phyloP scores from a whole-genome alignment of 2,329 filamentous ascomycete species.

The Bipolaris sorokiniana region DNA sequence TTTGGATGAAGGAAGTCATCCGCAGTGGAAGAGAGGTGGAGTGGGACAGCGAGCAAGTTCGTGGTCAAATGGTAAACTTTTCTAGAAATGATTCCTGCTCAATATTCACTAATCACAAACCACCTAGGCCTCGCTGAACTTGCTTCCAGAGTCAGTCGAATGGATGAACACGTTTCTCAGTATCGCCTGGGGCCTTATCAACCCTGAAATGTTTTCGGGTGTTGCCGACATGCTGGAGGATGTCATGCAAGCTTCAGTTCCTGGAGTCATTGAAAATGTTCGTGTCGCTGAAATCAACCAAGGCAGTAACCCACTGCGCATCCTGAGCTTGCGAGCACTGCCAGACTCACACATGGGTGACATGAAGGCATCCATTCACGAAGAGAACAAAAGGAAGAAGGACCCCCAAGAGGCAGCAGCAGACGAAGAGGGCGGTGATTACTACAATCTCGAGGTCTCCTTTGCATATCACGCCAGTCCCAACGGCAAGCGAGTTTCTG shows the following conservation, averaged over 20 bases:
- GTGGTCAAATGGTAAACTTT: slow-evolving; percentile 72
- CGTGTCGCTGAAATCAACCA: slow-evolving; percentile 95
- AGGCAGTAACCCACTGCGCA: slow-evolving; percentile 86
- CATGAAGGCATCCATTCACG: slow-evolving; percentile 79
- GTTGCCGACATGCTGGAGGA: slow-evolving; percentile 94
- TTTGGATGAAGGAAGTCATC: slow-evolving; percentile 90
- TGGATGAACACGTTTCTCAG: slow-evolving; percentile 93
- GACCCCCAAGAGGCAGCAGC: slow-evolving; percentile 87
- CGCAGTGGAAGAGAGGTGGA: slow-evolving; percentile 81
- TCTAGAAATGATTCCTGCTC: not conserved
- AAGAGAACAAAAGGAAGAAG: slow-evolving; percentile 78
- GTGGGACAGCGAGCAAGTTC: slow-evolving; percentile 84
- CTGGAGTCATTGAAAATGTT: slow-evolving; percentile 89
- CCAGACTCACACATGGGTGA: slow-evolving; percentile 82
- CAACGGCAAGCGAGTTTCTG: slow-evolving; percentile 70
- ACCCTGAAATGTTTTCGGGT: slow-evolving; percentile 92
- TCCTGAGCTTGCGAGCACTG: slow-evolving; percentile 84
- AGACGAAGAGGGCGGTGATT: slow-evolving; percentile 87
- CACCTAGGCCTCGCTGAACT: slow-evolving; percentile 73
- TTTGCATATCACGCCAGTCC: slow-evolving; percentile 91
- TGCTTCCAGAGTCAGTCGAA: slow-evolving; percentile 87
- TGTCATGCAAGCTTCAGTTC: slow-evolving; percentile 95
- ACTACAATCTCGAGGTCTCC: slow-evolving; percentile 89
- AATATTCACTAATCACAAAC: slow-evolving; percentile 5
- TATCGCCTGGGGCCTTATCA: slow-evolving; percentile 87